These are phyloP conservation scores for Leishmania aethiopica DNA, from an alignment of 208 protist genomes.

Conservation along the genomic window DNA sequence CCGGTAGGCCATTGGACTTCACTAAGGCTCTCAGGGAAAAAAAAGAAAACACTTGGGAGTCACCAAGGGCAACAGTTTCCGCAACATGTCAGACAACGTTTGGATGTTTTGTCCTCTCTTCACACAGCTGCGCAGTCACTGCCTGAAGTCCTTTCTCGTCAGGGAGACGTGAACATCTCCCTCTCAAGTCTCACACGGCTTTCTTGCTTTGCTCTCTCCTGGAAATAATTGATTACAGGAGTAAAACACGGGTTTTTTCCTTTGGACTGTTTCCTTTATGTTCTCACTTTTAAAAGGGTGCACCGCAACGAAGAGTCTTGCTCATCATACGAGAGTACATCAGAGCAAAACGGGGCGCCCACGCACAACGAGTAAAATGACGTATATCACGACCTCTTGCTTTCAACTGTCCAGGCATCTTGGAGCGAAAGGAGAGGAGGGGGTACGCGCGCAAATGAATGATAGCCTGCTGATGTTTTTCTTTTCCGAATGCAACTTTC, in stretches of 20 bases:
- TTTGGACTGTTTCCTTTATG: not conserved
- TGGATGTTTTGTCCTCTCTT: not conserved
- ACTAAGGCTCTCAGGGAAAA: not conserved
- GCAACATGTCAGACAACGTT: not conserved
- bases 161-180: not conserved
- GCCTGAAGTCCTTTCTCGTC: not conserved
- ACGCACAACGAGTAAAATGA: not conserved
- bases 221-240: not conserved
- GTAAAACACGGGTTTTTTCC: not conserved
- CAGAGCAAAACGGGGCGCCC: not conserved
- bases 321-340: not conserved
- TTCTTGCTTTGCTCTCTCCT: not conserved
- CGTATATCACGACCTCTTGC: not conserved
- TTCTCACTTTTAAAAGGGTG: not conserved
- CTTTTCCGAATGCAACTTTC: not conserved
- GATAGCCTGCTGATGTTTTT: not conserved
- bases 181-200: not conserved
- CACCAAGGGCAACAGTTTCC: not conserved
- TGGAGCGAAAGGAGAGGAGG: not conserved
- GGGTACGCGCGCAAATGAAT: not conserved
- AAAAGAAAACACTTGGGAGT: not conserved
- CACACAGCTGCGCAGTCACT: not conserved
- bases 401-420: not conserved
- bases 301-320: slow-evolving; percentile 12
- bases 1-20: not conserved